phyloP scores from a whole-genome alignment of 495 filamentous ascomycete genomes.

The Halenospora varia region DNA sequence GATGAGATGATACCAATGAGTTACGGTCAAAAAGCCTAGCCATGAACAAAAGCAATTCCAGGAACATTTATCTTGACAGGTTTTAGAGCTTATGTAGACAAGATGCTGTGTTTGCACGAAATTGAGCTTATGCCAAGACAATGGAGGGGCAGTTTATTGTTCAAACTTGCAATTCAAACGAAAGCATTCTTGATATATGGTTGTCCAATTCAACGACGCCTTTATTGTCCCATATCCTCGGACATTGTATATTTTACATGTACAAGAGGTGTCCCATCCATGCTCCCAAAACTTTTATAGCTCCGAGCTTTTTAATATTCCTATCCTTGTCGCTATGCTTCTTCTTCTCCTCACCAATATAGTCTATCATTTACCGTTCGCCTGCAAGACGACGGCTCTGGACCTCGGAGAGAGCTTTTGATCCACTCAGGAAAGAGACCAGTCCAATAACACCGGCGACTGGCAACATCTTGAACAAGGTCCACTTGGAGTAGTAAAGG shows the following conservation, averaged over 20 bases:
- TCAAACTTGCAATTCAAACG: too few relatives aligned
- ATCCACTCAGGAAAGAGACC: constrained; percentile 82
- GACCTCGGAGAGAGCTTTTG: constrained; percentile 87
- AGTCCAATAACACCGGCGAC: constrained; percentile 60
- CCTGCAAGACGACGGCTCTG: constrained; percentile 81
- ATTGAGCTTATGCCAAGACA: too few relatives aligned
- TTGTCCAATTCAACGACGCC: too few relatives aligned
- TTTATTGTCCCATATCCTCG: too few relatives aligned
- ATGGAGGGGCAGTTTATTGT: too few relatives aligned
- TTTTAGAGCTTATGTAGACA: too few relatives aligned
- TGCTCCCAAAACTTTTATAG: constrained; percentile 4
- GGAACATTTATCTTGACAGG: not conserved
- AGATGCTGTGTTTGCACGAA: too few relatives aligned
- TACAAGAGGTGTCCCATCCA: not conserved
- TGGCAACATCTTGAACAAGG: constrained; percentile 84
- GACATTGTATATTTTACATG: not conserved
- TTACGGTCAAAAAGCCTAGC: too few relatives aligned
- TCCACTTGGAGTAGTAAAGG: constrained; percentile 93
- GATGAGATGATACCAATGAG: not conserved
- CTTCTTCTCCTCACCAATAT: too few relatives aligned
- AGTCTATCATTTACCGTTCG: constrained; percentile 52
- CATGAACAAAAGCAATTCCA: not conserved
- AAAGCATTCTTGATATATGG: too few relatives aligned
- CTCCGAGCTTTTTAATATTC: not conserved
- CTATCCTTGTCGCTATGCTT: too few relatives aligned